phyloP scores from a whole-genome alignment of 306 rosid genomes.

The Hippophae gyantsensis region DNA sequence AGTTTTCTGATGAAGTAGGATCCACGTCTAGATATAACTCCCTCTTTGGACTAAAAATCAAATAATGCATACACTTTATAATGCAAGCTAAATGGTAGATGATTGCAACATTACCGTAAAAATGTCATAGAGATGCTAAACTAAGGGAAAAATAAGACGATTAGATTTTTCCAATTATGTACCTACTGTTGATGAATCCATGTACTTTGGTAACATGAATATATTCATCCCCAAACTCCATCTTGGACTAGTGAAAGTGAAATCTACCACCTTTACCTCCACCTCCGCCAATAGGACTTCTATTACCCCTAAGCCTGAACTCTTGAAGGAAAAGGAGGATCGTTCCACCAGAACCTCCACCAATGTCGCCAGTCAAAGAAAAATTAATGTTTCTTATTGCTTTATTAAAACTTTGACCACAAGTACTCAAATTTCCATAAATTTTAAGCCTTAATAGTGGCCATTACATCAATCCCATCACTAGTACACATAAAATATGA shows the following conservation, averaged over 20 bases:
- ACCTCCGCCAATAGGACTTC: constrained; percentile 86
- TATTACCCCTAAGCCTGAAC: constrained; percentile 78
- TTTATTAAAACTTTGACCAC: constrained; percentile 79
- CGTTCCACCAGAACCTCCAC: constrained; percentile 98
- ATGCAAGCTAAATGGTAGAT: too few relatives aligned
- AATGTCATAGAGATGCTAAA: not conserved
- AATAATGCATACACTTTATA: too few relatives aligned
- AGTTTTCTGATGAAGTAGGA: too few relatives aligned
- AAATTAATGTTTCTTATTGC: constrained; percentile 37
- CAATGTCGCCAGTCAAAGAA: constrained; percentile 75
- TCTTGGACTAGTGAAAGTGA: constrained; percentile 93
- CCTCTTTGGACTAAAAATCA: too few relatives aligned
- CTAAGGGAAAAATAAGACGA: too few relatives aligned
- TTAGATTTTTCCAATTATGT: constrained; percentile 5
- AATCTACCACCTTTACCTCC: constrained; percentile 99
- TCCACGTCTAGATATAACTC: too few relatives aligned
- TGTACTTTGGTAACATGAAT: constrained; percentile 69
- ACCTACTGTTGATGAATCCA: constrained; percentile 76
- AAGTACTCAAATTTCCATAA: constrained; percentile 72
- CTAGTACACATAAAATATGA: constrained; percentile 38
- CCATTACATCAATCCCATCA: constrained; percentile 94
- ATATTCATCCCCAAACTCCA: constrained; percentile 68
- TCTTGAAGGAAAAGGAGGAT: constrained; percentile 94
- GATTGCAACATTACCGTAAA: not conserved
- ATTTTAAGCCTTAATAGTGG: constrained; percentile 70